Evolutionary conservation across 2,329 filamentous ascomycete species (phyloP).

Genomic region (Septoria linicola): DNA sequence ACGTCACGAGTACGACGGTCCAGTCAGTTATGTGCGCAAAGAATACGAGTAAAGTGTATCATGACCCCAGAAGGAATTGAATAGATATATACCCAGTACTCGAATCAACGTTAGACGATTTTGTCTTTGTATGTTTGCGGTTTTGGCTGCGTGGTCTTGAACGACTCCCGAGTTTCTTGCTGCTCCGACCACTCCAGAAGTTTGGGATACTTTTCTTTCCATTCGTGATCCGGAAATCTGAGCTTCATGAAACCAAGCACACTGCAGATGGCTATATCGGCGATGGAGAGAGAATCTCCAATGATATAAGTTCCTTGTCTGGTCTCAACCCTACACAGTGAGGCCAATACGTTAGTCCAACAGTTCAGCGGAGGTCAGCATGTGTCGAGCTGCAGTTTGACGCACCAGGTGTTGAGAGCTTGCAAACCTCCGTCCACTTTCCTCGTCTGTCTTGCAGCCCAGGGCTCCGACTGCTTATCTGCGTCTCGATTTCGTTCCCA

Average conservation of each 20-base stretch:
- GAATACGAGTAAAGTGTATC: conserved; percentile 3
- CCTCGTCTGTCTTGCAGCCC: conserved; percentile 39
- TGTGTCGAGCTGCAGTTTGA: no score
- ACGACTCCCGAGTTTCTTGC: conserved; percentile 46
- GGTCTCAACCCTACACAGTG: conserved; percentile 11
- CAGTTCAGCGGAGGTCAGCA: neutral
- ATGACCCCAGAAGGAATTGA: neutral
- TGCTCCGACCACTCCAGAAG: conserved; percentile 49
- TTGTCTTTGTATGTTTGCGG: conserved; percentile 40
- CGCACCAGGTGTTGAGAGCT: conserved; percentile 35
- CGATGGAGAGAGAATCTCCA: conserved; percentile 36
- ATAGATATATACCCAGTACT: neutral
- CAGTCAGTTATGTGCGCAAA: conserved; percentile 26
- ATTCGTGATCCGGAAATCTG: conserved; percentile 37
- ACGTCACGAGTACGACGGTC: conserved; percentile 28
- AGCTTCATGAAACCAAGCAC: conserved; percentile 40
- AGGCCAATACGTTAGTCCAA: no score
- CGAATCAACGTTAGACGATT: conserved; percentile 36
- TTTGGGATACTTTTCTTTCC: conserved; percentile 38
- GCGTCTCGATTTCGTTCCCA: conserved; percentile 38
- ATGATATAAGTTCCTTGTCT: conserved; percentile 33
- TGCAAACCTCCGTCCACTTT: conserved; percentile 39
- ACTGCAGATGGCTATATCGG: conserved; percentile 39
- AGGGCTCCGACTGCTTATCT: conserved; percentile 35
- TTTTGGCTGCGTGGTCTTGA: conserved; percentile 36